These are phyloP conservation scores for Kodamaea ohmeri DNA, from an alignment of 1,139 yeast species.

Conservation along the genomic window DNA sequence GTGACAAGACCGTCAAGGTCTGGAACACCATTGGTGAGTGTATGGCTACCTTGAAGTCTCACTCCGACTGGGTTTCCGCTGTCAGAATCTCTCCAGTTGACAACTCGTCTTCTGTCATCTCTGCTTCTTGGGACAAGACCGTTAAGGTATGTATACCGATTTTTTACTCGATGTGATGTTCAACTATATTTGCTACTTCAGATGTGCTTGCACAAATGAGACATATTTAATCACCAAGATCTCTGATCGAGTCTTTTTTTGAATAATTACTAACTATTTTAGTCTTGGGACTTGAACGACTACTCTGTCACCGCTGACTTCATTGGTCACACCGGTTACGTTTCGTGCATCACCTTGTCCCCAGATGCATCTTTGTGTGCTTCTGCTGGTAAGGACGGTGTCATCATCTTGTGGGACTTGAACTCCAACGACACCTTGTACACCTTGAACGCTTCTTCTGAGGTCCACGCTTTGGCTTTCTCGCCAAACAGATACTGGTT, in stretches of 20 bases:
- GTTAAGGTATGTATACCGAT: slow-evolving; percentile 83
- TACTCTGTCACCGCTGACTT: slow-evolving; percentile 92
- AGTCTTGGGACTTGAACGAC: slow-evolving; percentile 95
- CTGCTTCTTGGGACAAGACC: slow-evolving; percentile 99
- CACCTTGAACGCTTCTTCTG: slow-evolving; percentile 95
- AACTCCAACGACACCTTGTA: slow-evolving; percentile 83
- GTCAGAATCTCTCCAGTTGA: slow-evolving; percentile 93
- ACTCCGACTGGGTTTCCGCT: slow-evolving; percentile 98
- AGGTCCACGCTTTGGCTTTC: slow-evolving; percentile 98
- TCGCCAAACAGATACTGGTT: slow-evolving; percentile 99
- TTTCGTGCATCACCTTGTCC: slow-evolving; percentile 94
- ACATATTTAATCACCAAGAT: slow-evolving; percentile 96
- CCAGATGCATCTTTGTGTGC: slow-evolving; percentile 99
- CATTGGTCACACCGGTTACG: slow-evolving; percentile 99
- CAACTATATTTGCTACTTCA: slow-evolving; percentile 97
- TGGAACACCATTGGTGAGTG: slow-evolving; percentile 99
- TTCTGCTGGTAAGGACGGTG: slow-evolving; percentile 99
- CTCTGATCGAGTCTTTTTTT: slow-evolving; percentile 60
- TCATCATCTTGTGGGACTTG: slow-evolving; percentile 98
- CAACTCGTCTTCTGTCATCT: slow-evolving; percentile 74
- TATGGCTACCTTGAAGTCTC: slow-evolving; percentile 91
- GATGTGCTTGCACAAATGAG: slow-evolving; percentile 91
- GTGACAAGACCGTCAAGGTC: slow-evolving; percentile 98
- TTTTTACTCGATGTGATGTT: slow-evolving; percentile 53
- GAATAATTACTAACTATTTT: slow-evolving; percentile 36